Evolutionary conservation across 73 alveolate species (phyloP).

Genomic region (Paramecium primaurelia): DNA sequence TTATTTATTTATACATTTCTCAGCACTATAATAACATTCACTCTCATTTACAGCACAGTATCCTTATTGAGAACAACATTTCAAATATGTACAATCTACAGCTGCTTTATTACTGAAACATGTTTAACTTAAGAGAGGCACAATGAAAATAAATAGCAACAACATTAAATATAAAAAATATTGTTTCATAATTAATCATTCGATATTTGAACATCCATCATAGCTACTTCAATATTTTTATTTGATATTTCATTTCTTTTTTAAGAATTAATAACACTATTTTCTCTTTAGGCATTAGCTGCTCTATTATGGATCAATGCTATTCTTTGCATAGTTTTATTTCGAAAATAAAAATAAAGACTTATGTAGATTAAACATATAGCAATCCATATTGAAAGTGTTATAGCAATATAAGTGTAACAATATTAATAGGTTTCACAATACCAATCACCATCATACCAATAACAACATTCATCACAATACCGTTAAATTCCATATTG

Average conservation of each 20-base stretch:
- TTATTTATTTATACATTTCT: neutral
- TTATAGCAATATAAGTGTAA: neutral
- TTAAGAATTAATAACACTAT: neutral
- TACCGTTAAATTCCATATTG: neutral
- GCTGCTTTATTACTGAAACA: neutral
- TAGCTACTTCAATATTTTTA: neutral
- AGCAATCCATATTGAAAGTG: neutral
- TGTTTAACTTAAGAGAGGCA: neutral
- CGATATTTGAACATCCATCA: neutral
- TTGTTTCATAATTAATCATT: neutral
- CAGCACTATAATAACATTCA: conserved; percentile 9
- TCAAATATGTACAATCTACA: neutral
- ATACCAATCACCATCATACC: neutral
- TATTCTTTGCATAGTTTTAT: neutral
- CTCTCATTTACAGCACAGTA: neutral
- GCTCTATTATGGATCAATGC: neutral
- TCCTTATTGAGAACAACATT: neutral
- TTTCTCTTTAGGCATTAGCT: neutral
- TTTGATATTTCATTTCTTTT: neutral
- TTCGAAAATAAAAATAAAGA: neutral
- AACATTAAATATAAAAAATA: neutral
- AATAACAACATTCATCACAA: neutral
- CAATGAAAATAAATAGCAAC: neutral
- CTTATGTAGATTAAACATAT: neutral
- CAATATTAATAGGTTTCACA: neutral